Evolutionary conservation across 139 green algal species (phyloP).

Genomic region (Ettlia oleoabundans): DNA sequence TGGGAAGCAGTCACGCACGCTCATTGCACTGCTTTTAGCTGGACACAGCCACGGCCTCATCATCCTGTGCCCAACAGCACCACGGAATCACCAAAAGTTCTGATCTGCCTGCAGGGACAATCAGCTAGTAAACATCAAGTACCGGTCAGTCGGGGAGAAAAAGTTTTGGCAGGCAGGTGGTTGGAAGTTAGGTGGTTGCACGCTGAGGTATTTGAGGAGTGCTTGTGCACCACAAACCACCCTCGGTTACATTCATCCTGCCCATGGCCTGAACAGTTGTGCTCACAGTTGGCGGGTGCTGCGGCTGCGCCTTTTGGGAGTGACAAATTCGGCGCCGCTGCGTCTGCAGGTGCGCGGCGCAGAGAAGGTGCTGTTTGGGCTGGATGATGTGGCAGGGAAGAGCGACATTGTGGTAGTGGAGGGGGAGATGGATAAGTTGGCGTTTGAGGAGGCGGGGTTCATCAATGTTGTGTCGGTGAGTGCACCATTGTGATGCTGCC

Average conservation of each 20-base stretch:
- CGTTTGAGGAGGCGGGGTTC: conserved; percentile 80
- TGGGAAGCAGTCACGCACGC: too few relatives aligned
- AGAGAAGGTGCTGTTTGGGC: conserved; percentile 90
- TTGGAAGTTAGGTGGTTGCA: too few relatives aligned
- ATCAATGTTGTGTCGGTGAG: conserved; percentile 74
- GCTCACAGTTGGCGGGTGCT: neutral
- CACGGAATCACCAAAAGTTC: neutral
- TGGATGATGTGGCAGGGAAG: conserved; percentile 75
- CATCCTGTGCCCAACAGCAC: neutral
- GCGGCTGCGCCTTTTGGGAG: neutral
- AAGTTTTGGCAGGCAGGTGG: conserved; percentile 71
- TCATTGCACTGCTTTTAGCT: neutral
- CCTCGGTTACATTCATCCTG: too few relatives aligned
- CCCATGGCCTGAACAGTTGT: too few relatives aligned
- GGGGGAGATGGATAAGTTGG: conserved; percentile 95
- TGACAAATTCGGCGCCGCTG: too few relatives aligned
- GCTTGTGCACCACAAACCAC: too few relatives aligned
- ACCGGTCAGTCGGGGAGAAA: conserved; percentile 74
- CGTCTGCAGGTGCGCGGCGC: conserved; percentile 57
- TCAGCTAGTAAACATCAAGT: conserved; percentile 91
- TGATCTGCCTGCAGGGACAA: conserved; percentile 53
- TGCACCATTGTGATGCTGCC: neutral
- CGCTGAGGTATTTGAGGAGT: too few relatives aligned
- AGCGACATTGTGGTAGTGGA: conserved; percentile 84
- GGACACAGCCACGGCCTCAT: neutral